Conservation (phyloP, 148 eudicot species). For the Camellia sinensis region DNA sequence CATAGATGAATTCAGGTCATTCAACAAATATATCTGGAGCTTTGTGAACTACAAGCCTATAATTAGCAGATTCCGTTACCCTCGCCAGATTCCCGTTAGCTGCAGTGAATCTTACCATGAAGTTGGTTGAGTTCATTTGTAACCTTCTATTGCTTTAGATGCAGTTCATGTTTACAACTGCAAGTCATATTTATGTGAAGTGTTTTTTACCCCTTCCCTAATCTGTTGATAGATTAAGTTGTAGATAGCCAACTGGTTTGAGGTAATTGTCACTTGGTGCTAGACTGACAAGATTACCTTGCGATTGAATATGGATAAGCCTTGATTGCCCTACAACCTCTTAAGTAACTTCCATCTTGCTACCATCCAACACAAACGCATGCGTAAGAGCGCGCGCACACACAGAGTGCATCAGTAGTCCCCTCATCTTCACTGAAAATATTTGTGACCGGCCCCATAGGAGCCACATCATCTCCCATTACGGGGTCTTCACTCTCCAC, state of each 20-base stretch:
- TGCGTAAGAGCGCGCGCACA: too few relatives aligned
- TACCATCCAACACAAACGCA: background rate
- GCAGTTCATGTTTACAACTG: background rate
- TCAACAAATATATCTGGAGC: slow-evolving; percentile 58
- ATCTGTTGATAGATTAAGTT: background rate
- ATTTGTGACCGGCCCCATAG: background rate
- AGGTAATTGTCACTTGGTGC: background rate
- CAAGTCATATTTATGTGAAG: background rate
- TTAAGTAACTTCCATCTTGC: background rate
- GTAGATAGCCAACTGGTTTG: background rate
- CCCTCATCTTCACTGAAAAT: background rate
- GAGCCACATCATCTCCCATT: too few relatives aligned
- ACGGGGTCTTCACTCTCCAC: too few relatives aligned
- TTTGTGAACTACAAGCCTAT: slow-evolving; percentile 41
- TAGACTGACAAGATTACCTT: background rate
- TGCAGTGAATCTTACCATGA: background rate
- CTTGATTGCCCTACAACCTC: background rate
- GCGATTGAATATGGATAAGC: background rate
- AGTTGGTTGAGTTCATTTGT: background rate
- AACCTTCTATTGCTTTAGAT: background rate
- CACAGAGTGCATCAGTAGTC: background rate
- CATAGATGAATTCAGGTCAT: slow-evolving; percentile 43
- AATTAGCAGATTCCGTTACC: slow-evolving; percentile 35
- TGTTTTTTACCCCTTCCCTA: background rate
- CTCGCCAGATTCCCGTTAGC: slow-evolving; percentile 27